Conservation (phyloP, 2,329 filamentous ascomycete species). For the Hymenoscyphus occultus region DNA sequence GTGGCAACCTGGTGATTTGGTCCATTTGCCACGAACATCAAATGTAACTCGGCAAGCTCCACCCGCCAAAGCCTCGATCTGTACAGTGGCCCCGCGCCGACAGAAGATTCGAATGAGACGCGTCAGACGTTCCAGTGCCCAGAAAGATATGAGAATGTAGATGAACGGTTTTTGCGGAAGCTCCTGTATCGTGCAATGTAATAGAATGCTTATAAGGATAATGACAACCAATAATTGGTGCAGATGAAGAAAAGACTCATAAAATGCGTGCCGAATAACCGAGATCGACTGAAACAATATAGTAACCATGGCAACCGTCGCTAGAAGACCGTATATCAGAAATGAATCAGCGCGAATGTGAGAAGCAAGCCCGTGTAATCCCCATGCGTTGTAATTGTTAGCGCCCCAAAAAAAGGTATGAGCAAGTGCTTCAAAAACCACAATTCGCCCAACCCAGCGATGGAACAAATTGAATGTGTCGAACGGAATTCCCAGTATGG, state of each 20-base stretch:
- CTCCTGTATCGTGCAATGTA: conserved; percentile 55
- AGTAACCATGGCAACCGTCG: conserved; percentile 25
- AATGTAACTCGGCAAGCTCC: conserved; percentile 71
- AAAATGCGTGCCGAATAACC: conserved; percentile 70
- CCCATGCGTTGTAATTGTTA: conserved; percentile 40
- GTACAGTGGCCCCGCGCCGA: conserved; percentile 64
- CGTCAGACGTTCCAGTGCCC: conserved; percentile 59
- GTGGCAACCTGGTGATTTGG: conserved; percentile 68
- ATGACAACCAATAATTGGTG: conserved; percentile 63
- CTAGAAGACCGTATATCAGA: conserved; percentile 55
- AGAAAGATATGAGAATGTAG: conserved; percentile 59
- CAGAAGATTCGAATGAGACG: conserved; percentile 59
- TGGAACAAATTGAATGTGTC: conserved; percentile 79
- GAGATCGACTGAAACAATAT: conserved; percentile 67
- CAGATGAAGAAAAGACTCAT: conserved; percentile 70
- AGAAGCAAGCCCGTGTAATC: conserved; percentile 46
- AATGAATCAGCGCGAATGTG: conserved; percentile 40
- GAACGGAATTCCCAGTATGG: conserved; percentile 67
- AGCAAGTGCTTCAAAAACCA: conserved; percentile 62
- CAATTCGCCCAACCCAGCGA: conserved; percentile 74
- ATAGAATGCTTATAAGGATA: conserved; percentile 60
- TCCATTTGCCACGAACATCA: conserved; percentile 69
- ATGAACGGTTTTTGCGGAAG: conserved; percentile 56
- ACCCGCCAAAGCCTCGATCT: conserved; percentile 72
- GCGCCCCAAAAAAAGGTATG: conserved; percentile 62